phyloP scores from a whole-genome alignment of 2,329 filamentous ascomycete genomes.

The Drechslerella stenobrocha region DNA sequence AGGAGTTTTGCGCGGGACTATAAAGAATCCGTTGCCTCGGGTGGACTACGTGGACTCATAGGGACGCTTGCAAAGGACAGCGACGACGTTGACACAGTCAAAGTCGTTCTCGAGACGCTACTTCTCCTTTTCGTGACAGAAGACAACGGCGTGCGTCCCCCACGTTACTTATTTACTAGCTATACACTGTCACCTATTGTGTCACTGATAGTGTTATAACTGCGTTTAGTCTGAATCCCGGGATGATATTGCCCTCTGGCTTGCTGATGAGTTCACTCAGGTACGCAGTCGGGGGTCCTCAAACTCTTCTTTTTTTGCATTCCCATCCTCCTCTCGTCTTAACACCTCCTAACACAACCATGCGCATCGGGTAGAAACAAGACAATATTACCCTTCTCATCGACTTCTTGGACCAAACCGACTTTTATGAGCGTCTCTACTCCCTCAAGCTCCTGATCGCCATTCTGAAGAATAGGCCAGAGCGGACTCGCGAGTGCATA shows the following conservation, averaged over 20 bases:
- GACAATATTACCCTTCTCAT: constrained; percentile 92
- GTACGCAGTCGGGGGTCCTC: constrained; percentile 59
- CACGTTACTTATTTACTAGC: constrained; percentile 10
- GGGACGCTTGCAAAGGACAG: constrained; percentile 80
- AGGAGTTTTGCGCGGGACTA: constrained; percentile 96
- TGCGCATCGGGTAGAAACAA: constrained; percentile 63
- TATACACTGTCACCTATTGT: neutral
- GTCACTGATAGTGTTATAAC: constrained; percentile 3
- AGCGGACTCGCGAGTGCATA: constrained; percentile 92
- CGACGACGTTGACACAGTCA: constrained; percentile 94
- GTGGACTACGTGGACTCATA: constrained; percentile 85
- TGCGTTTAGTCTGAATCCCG: constrained; percentile 76
- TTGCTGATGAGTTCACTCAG: constrained; percentile 97
- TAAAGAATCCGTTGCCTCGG: constrained; percentile 91
- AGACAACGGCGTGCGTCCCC: constrained; percentile 62
- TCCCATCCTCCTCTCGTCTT: too few relatives aligned
- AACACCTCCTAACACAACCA: too few relatives aligned
- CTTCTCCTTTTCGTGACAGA: constrained; percentile 84
- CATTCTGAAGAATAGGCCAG: constrained; percentile 80
- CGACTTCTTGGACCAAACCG: constrained; percentile 80
- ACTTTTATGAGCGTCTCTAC: constrained; percentile 91
- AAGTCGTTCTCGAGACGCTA: constrained; percentile 90
- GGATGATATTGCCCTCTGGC: constrained; percentile 92
- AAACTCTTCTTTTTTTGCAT: neutral
- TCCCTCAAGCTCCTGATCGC: constrained; percentile 85